phyloP scores from a whole-genome alignment of 345 rosid genomes.

The Hirschfeldia incana region DNA sequence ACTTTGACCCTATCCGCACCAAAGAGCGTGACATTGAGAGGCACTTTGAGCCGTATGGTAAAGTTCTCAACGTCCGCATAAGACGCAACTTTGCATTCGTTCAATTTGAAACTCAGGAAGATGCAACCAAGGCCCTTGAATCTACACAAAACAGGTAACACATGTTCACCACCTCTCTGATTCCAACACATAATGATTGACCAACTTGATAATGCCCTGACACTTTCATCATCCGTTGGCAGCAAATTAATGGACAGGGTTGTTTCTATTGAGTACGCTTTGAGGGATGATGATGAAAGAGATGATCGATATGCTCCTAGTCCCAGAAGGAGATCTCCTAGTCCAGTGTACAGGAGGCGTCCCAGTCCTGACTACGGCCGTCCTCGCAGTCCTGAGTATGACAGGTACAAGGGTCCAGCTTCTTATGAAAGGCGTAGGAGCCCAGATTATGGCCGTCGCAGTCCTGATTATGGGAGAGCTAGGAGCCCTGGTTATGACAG shows the following conservation, averaged over 20 bases:
- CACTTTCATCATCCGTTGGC: constrained; percentile 25
- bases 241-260: constrained; percentile 80
- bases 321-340: constrained; percentile 77
- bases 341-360: constrained; percentile 63
- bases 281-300: constrained; percentile 76
- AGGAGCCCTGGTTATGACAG: constrained; percentile 54
- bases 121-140: constrained; percentile 79
- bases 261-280: constrained; percentile 86
- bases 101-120: constrained; percentile 77
- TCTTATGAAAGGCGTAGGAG: constrained; percentile 61
- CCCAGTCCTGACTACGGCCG: constrained; percentile 85
- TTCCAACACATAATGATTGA: neutral
- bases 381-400: constrained; percentile 73
- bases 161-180: neutral
- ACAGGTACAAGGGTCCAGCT: constrained; percentile 62
- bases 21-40: constrained; percentile 69
- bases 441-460: constrained; percentile 72
- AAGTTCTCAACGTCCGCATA: constrained; percentile 67
- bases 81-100: constrained; percentile 83
- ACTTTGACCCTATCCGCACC: constrained; percentile 74
- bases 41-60: constrained; percentile 81
- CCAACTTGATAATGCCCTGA: neutral
- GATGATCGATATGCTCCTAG: constrained; percentile 58
- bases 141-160: constrained; percentile 68
- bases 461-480: constrained; percentile 78